phyloP scores from a whole-genome alignment of 2,329 filamentous ascomycete species.

The Amylocarpus encephaloides region DNA sequence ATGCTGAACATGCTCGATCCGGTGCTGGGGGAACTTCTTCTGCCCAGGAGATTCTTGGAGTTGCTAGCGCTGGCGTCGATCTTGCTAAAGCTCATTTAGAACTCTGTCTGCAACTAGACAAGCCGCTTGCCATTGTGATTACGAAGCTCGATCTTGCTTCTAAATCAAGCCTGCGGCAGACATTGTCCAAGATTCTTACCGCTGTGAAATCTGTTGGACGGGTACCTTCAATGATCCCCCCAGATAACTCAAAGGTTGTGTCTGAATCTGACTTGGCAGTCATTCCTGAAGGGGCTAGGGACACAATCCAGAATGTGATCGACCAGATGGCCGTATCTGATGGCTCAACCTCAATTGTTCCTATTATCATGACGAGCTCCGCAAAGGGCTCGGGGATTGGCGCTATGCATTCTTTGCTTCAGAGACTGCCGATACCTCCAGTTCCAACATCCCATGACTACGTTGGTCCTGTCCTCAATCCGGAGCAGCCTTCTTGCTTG shows the following conservation, averaged over 20 bases:
- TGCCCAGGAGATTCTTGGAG: conserved; percentile 45
- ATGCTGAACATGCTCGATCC: conserved; percentile 43
- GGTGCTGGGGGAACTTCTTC: conserved; percentile 38
- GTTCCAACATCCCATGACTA: conserved; percentile 47
- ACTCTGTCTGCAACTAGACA: conserved; percentile 71
- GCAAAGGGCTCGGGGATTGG: conserved; percentile 79
- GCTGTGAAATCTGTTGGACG: conserved; percentile 70
- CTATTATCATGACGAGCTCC: conserved; percentile 81
- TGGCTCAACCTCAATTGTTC: conserved; percentile 49
- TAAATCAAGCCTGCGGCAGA: conserved; percentile 61
- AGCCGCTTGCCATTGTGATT: conserved; percentile 75
- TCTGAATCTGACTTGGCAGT: conserved; percentile 45
- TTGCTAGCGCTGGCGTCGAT: conserved; percentile 55
- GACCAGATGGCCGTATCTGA: conserved; percentile 40
- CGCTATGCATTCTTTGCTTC: conserved; percentile 73
- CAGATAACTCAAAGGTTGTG: conserved; percentile 44
- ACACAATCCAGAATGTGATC: conserved; percentile 52
- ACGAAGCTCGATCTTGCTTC: conserved; percentile 89
- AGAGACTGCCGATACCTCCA: conserved; percentile 64
- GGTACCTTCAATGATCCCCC: conserved; percentile 65
- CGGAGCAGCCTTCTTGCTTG: conserved; percentile 55
- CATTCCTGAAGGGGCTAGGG: conserved; percentile 50
- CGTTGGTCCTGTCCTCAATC: conserved; percentile 46
- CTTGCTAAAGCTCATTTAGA: conserved; percentile 75
- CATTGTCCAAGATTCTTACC: conserved; percentile 67